Evolutionary conservation across 371 early-diverging fungal genomes (phyloP), one percentile per base, ranked within the genome.

Genomic region (Mucor mucedo): DNA sequence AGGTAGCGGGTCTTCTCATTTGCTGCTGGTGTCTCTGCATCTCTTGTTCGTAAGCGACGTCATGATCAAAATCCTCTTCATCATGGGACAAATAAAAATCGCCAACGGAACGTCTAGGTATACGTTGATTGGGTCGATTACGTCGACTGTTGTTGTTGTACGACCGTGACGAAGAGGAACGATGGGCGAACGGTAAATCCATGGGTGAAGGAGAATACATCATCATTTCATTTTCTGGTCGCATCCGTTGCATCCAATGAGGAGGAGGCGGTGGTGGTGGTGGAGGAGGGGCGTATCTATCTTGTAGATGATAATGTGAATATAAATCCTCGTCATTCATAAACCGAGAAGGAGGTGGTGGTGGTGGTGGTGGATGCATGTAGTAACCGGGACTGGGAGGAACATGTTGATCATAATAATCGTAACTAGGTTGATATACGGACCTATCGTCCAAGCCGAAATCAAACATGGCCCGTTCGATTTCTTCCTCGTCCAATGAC

Each of bases 151-250:
- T 66, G 61, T 60, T 35, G 35, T 35, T 66, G 61, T 60, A 55
- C 45, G 58, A 57, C 56, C 62, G 52, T 1, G 44, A 47, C 13
- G 66, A 66, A 45, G 57, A n/a, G 28, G 67, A 62, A 9, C 62
- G 56, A 47, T 47, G 59, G 27, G 32, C 30, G 53, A 52, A 58
- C 2, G 64, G 38, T 49, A 50, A 40, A 27, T 59, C 52, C 50
- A 48, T 48, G 40, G 52, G 52, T 3, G 48, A 52, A 40, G 33
- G 54, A 53, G 52, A 42, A 45, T 9, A 28, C 10, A 45, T 45
- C 47, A 56, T 56, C 29, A 39, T 49, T 3, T 54, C 62, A 14
- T 54, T 38, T 30, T 35, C 32, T 27, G 60, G 62, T 28, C 41
- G 39, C 29, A 57, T 30, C 49, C 35, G 52, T 3, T 49, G 28